Evolutionary conservation across 1,284 basidiomycete genomes (phyloP).

Genomic region (Malassezia sympodialis): DNA sequence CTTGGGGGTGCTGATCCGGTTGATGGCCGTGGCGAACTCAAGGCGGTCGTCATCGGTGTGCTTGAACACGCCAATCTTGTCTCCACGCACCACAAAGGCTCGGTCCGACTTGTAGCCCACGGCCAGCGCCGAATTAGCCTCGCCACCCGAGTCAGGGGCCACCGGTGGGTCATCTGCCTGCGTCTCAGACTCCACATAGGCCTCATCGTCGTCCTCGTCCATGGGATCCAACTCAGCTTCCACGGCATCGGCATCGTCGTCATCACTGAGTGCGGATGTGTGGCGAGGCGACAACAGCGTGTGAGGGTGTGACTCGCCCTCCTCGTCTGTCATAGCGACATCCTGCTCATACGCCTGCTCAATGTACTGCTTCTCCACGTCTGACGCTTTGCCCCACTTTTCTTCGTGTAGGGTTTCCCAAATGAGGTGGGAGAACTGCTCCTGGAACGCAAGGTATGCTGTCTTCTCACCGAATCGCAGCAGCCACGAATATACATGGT

Average conservation of each 20-base stretch:
- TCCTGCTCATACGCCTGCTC: slow-evolving; percentile 62
- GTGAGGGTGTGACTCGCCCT: not conserved
- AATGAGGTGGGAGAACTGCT: slow-evolving; percentile 60
- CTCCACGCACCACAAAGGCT: slow-evolving; percentile 88
- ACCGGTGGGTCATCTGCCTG: slow-evolving; percentile 26
- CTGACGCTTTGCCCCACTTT: slow-evolving; percentile 60
- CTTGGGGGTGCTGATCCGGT: slow-evolving; percentile 67
- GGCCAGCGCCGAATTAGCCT: slow-evolving; percentile 71
- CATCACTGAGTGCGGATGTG: slow-evolving; percentile 15
- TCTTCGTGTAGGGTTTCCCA: slow-evolving; percentile 74
- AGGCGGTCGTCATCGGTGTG: slow-evolving; percentile 67
- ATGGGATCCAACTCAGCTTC: slow-evolving; percentile 19
- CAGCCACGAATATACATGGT: slow-evolving; percentile 66
- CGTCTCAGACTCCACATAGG: slow-evolving; percentile 49
- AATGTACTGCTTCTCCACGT: slow-evolving; percentile 57
- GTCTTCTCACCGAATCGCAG: slow-evolving; percentile 61
- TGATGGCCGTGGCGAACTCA: slow-evolving; percentile 79
- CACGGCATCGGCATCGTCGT: slow-evolving; percentile 30
- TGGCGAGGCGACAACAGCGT: slow-evolving; percentile 15
- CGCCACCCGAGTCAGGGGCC: slow-evolving; percentile 16
- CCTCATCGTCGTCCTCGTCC: slow-evolving; percentile 51
- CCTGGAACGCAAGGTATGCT: slow-evolving; percentile 60
- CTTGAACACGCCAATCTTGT: slow-evolving; percentile 94
- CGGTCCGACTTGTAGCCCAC: slow-evolving; percentile 93
- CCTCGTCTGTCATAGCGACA: slow-evolving; percentile 61